Base-by-base conservation (phyloP, 495 filamentous ascomycete genomes). In the Hyaloscypha variabilis region DNA sequence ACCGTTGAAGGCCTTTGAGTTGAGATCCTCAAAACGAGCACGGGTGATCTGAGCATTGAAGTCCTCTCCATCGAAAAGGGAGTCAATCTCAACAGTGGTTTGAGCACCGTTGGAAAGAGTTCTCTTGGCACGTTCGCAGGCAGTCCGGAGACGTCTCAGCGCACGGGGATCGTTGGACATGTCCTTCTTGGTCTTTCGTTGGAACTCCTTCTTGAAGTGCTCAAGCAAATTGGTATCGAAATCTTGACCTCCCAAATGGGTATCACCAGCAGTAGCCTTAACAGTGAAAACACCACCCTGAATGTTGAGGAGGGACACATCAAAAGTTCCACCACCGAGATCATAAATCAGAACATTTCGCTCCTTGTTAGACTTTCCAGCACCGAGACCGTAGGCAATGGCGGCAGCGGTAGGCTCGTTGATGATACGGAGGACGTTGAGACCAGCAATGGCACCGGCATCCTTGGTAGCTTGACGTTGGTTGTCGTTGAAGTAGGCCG, bases 211-310 rank as follows among this genome's bases (percentile, higher is more conserved):
- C 73, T 92, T 92, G 82, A 97, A 97, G 85, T 97, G 90, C 75
- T 97, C 96, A 62, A 99, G 88, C 29, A 99, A 86, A 78, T 94
- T 94, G 82, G 94, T 97, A 80, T 99, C 95, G 77, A 98, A 98
- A 82, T 99, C 96, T 81, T 97, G 93, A 80, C 96, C 95, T 88
- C 96, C 95, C 81, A 98, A 85, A 81, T 98, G 95, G 75, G 95
- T 99, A 77, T 99, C 95, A 90, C 95, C 95, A 73, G 96, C 95
- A 67, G 95, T 98, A 39, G 95, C 91, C 86, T 94, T 96, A 77
- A 99, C 95, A 74, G 97, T 97, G 87, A 98, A 98, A 79, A 98
- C 96, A 88, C 95, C 95, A 81, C 96, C 94, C 82, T 98, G 93
- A 75, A 98, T 98, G 80, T 94, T 96, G 60, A 98, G 85, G 60